These are phyloP conservation scores for Endotrypanum monterogeii DNA, from an alignment of 208 protist genomes.

Conservation along the genomic window DNA sequence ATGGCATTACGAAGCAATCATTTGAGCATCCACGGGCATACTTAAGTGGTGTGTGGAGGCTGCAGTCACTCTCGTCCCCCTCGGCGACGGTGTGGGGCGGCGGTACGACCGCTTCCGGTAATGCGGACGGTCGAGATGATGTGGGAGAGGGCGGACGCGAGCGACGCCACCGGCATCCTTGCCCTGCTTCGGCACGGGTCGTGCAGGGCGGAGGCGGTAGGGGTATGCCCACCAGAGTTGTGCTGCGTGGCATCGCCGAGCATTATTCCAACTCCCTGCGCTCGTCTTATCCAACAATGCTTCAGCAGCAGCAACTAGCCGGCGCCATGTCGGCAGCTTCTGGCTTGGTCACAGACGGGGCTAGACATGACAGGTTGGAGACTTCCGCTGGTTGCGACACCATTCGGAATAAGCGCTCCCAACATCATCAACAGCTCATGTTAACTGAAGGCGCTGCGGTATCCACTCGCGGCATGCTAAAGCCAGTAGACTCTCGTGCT, in stretches of 20 bases:
- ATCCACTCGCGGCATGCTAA: constrained; percentile 3
- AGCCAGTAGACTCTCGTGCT: constrained; percentile 9
- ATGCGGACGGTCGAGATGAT: not conserved
- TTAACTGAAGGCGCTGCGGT: not conserved
- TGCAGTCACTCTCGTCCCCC: constrained; percentile 2
- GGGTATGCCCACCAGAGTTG: not conserved
- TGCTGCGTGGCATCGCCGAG: constrained; percentile 19
- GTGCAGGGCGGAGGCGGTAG: not conserved
- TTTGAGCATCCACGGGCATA: constrained; percentile 40
- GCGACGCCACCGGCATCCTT: not conserved
- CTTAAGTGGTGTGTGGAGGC: constrained; percentile 17
- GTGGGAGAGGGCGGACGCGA: not conserved
- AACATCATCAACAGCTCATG: too few relatives aligned
- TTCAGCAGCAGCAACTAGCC: constrained; percentile 5
- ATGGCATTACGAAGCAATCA: constrained; percentile 75
- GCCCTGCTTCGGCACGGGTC: not conserved
- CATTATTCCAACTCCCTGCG: constrained; percentile 26
- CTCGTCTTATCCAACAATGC: constrained; percentile 22
- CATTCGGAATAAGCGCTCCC: not conserved
- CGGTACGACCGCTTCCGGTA: not conserved
- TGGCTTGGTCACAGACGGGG: not conserved
- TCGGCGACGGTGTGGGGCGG: constrained; percentile 6
- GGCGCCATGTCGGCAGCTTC: not conserved
- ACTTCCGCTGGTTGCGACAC: not conserved
- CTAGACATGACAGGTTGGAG: not conserved